These are phyloP conservation scores for Sphaerulina vaccinii DNA, from an alignment of 2,329 filamentous ascomycete genomes.

Conservation along the genomic window DNA sequence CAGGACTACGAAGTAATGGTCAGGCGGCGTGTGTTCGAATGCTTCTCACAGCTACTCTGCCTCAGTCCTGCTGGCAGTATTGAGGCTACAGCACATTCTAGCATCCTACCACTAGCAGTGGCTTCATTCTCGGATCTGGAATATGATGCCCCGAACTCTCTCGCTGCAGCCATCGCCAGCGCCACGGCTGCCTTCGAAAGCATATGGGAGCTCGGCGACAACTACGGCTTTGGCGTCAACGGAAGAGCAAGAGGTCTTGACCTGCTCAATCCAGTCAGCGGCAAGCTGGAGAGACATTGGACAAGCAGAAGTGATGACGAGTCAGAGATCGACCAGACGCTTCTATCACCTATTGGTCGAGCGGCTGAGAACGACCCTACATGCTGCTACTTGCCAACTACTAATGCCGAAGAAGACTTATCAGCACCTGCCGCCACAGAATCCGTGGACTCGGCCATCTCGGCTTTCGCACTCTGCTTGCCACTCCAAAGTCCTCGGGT, in stretches of 20 bases:
- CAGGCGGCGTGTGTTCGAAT: conserved; percentile 86
- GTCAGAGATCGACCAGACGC: conserved; percentile 59
- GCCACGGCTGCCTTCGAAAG: conserved; percentile 87
- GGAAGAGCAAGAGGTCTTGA: conserved; percentile 78
- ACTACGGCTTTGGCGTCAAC: conserved; percentile 90
- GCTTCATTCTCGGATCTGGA: conserved; percentile 92
- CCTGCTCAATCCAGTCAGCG: conserved; percentile 64
- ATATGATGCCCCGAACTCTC: conserved; percentile 76
- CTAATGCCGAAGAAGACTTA: conserved; percentile 30
- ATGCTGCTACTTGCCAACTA: conserved; percentile 63
- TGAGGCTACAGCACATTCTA: conserved; percentile 86
- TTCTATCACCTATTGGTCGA: conserved; percentile 66
- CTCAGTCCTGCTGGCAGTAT: conserved; percentile 80
- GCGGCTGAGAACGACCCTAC: conserved; percentile 89
- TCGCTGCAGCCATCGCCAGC: conserved; percentile 88
- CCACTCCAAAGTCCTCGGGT: conserved; percentile 87
- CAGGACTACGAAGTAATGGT: conserved; percentile 92
- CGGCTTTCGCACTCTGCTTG: conserved; percentile 86
- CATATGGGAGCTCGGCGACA: conserved; percentile 93
- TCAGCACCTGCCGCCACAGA: conserved; percentile 84
- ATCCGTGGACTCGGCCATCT: conserved; percentile 90
- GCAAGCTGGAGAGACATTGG: conserved; percentile 55
- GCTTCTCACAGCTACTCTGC: conserved; percentile 87
- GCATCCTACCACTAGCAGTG: conserved; percentile 83
- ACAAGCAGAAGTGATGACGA: conserved; percentile 57